phyloP scores from a whole-genome alignment of 129 eudicot species.

The Heracleum sosnowskyi region DNA sequence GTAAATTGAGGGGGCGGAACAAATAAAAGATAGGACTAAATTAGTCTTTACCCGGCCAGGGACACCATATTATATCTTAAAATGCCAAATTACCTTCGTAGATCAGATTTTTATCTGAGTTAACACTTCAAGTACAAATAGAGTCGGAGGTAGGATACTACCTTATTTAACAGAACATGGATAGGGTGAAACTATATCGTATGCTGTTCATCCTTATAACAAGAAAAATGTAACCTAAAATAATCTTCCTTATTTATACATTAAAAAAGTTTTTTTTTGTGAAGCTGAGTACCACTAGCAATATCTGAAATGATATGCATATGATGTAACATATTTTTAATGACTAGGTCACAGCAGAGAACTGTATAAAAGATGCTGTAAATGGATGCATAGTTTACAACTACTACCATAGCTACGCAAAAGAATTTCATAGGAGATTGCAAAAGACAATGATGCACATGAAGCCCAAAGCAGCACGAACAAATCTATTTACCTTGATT shows the following conservation, averaged over 20 bases:
- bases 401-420: background rate
- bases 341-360: background rate
- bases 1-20: background rate
- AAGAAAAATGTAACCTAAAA: background rate
- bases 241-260: background rate
- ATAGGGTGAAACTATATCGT: background rate
- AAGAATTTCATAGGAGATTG: background rate
- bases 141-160: background rate
- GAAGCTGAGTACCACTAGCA: background rate
- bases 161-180: background rate
- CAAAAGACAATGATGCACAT: background rate
- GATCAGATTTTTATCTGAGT: background rate
- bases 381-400: background rate
- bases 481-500: background rate
- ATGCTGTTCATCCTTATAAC: background rate
- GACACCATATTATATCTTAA: background rate
- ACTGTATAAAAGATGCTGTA: background rate
- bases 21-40: background rate
- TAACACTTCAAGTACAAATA: background rate
- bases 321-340: background rate
- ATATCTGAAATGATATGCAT: background rate
- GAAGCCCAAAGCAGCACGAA: background rate
- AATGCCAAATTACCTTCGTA: background rate
- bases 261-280: background rate
- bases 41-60: background rate